Conservation (phyloP, 2,329 filamentous ascomycete genomes). For the Aspergillus puulaauensis region DNA sequence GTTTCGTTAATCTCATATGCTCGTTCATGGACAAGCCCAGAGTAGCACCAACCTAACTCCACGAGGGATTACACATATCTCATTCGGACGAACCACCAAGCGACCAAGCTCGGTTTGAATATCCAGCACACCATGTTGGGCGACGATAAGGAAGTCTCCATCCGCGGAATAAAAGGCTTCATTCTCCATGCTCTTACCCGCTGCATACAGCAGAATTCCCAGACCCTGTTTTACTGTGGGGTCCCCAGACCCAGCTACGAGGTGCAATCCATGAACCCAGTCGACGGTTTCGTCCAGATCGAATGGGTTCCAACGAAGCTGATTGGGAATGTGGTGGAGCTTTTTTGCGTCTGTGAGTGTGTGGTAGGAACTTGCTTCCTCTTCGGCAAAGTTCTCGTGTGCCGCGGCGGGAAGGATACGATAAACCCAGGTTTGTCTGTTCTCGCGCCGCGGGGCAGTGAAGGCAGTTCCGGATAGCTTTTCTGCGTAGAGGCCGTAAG, state of each 20-base stretch:
- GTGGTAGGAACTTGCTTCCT: conserved; percentile 48
- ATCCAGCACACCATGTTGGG: conserved; percentile 71
- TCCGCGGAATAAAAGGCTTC: conserved; percentile 83
- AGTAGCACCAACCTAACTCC: conserved; percentile 55
- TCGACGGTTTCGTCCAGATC: conserved; percentile 68
- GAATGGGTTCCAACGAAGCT: conserved; percentile 77
- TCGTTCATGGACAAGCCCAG: neutral
- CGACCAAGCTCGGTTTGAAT: conserved; percentile 76
- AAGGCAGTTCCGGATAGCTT: conserved; percentile 73
- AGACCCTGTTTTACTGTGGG: conserved; percentile 75
- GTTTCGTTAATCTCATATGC: neutral
- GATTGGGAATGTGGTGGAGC: conserved; percentile 75
- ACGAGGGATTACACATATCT: conserved; percentile 74
- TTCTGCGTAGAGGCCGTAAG: conserved; percentile 78
- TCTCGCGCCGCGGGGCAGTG: conserved; percentile 67
- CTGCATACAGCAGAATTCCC: conserved; percentile 78
- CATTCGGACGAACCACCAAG: conserved; percentile 72
- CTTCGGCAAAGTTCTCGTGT: conserved; percentile 52
- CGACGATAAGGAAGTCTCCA: conserved; percentile 74
- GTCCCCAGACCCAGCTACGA: conserved; percentile 77
- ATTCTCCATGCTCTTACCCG: conserved; percentile 74
- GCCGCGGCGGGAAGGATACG: conserved; percentile 65
- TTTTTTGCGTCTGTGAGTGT: conserved; percentile 46
- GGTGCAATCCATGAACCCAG: conserved; percentile 67
- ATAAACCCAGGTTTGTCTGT: conserved; percentile 72